Conservation (phyloP, 306 rosid species). For the Fragaria ananassa region DNA sequence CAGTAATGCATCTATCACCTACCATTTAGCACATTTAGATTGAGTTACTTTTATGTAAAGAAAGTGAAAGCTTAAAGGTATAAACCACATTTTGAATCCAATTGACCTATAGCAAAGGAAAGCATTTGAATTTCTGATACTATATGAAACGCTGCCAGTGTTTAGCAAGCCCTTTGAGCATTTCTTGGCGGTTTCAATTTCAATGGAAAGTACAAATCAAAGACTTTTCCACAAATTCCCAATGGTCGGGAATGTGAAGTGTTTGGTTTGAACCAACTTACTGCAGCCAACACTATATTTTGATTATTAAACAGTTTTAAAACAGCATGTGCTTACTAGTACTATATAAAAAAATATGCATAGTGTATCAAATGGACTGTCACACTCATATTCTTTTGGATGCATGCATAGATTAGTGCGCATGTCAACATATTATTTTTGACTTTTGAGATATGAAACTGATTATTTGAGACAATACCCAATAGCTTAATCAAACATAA, state of each 20-base stretch:
- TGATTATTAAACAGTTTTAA: neutral
- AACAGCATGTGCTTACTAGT: neutral
- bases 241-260: neutral
- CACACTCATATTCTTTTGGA: neutral
- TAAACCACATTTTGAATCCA: neutral
- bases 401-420: neutral
- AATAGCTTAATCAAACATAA: slow-evolving; percentile 2
- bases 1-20: slow-evolving; percentile 70
- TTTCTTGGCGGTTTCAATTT: neutral
- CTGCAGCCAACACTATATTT: neutral
- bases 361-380: neutral
- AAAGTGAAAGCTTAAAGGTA: neutral
- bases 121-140: no score
- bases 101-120: neutral
- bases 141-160: neutral
- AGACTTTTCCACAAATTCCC: neutral
- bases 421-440: neutral
- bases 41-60: slow-evolving; percentile 15
- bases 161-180: neutral
- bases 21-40: slow-evolving; percentile 28
- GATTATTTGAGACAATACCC: neutral
- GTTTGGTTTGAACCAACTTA: neutral
- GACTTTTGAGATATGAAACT: neutral
- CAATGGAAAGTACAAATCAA: neutral
- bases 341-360: neutral